These are phyloP conservation scores for Podila minutissima DNA, from an alignment of 192 early-diverging fungal species.

Conservation along the genomic window DNA sequence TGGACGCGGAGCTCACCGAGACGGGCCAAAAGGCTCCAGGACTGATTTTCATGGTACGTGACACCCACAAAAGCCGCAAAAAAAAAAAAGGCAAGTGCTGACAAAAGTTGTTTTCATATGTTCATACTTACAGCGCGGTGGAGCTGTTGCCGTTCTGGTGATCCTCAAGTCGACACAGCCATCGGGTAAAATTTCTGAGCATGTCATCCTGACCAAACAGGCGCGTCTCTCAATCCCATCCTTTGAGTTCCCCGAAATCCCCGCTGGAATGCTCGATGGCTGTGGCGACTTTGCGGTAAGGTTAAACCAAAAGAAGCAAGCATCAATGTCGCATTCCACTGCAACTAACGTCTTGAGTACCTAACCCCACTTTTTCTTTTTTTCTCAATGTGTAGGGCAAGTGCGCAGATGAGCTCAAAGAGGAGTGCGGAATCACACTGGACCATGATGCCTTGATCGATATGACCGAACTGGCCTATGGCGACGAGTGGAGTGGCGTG, in stretches of 20 bases:
- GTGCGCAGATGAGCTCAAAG: slow-evolving; percentile 81
- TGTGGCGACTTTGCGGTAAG: slow-evolving; percentile 69
- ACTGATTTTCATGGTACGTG: slow-evolving; percentile 77
- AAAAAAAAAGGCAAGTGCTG: too few species aligned
- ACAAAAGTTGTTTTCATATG: not conserved
- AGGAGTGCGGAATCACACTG: slow-evolving; percentile 83
- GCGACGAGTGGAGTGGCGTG: slow-evolving; percentile 57
- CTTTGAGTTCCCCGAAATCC: slow-evolving; percentile 74
- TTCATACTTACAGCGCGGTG: slow-evolving; percentile 65
- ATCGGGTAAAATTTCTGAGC: slow-evolving; percentile 47
- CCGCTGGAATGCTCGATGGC: slow-evolving; percentile 86
- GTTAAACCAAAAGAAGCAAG: not conserved
- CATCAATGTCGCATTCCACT: not conserved
- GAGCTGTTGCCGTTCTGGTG: slow-evolving; percentile 75
- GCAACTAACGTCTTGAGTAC: not conserved
- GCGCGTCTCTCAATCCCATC: slow-evolving; percentile 75
- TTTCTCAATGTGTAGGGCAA: slow-evolving; percentile 56
- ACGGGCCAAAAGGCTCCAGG: slow-evolving; percentile 71
- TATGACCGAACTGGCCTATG: slow-evolving; percentile 67
- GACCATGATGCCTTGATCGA: slow-evolving; percentile 69
- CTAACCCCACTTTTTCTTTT: not conserved
- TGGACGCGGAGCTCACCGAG: slow-evolving; percentile 59
- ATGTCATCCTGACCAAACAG: slow-evolving; percentile 77
- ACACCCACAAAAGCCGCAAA: too few species aligned
- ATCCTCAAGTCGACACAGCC: slow-evolving; percentile 58